Base-by-base conservation (phyloP, 148 eudicot genomes). In the Silene conica region DNA sequence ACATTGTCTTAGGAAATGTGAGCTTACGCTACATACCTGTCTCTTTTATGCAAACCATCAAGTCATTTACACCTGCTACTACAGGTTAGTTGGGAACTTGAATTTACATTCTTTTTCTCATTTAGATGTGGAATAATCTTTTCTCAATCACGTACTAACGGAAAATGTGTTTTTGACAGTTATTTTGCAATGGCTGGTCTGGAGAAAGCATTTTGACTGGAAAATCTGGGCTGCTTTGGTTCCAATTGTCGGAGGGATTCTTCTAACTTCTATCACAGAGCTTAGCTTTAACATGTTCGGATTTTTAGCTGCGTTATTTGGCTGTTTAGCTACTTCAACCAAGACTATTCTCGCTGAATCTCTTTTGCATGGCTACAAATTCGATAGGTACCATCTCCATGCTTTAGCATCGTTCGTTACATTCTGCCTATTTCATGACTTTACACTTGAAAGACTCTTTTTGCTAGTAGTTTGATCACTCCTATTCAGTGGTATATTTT, bases 311-410 rank as follows among this genome's bases (percentile, higher is more conserved):
- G 98, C 98, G n/a, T 85, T 94, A 75, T 81, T 94, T 84, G 98
- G 98, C 59, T 94, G 98, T 78, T 83, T 94, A 65, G 98, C 98
- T 34, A 94, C 98, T 13, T 94, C 98, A 13, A 94, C 96, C 34
- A 94, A 94, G 73, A 94, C 98, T 26, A 94, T 94, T 83, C 93
- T 94, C 67, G 98, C 98, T n/a, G 98, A 94, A 82, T 94, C 98
- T 73, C 82, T 94, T 59, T 84, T 94, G 83, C 98, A 94, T 80
- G 96, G 97, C 41, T 94, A 94, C 86, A 94, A 94, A 80, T 94
- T 94, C 78, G 98, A 94, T 75, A 94, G 98, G 98, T 91, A 86
- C 68, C 61, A 52, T 31, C 46, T 22, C 31, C 28, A 54, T 20
- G 55, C 34, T 25, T 62, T 43, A 14, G 54, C 8, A 43, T 78